These are phyloP conservation scores for Pugionium dolabratum DNA, from an alignment of 345 rosid species.

Conservation along the genomic window DNA sequence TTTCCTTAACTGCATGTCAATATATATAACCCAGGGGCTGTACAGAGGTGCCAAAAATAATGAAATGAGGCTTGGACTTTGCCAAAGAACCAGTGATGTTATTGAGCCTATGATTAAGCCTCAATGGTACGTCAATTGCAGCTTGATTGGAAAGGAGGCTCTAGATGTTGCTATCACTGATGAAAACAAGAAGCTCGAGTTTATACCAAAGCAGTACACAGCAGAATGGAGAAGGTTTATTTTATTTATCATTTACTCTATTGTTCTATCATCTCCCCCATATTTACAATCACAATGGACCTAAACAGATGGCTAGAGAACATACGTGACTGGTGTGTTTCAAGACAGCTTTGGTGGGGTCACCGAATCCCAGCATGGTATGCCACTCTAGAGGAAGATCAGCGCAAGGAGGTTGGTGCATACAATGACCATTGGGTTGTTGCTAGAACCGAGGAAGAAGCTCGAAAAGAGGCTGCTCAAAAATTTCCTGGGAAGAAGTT, in stretches of 20 bases:
- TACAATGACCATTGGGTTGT: conserved; percentile 89
- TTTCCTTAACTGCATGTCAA: background rate
- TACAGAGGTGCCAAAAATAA: conserved; percentile 77
- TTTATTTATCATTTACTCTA: conserved; percentile 24
- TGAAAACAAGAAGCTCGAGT: conserved; percentile 66
- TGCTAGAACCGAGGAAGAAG: conserved; percentile 73
- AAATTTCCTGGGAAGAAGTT: conserved; percentile 73
- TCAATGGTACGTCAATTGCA: conserved; percentile 85
- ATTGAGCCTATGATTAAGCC: conserved; percentile 93
- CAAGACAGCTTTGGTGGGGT: conserved; percentile 99
- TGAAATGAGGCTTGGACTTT: conserved; percentile 89
- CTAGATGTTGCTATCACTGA: conserved; percentile 67
- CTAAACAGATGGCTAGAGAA: conserved; percentile 90
- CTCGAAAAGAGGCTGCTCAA: conserved; percentile 54
- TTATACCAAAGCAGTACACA: conserved; percentile 81
- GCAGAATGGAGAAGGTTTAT: conserved; percentile 93
- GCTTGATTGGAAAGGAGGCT: conserved; percentile 70
- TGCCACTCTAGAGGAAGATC: conserved; percentile 74
- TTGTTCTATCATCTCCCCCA: conserved; percentile 16
- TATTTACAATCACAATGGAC: conserved; percentile 33
- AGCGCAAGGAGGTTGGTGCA: conserved; percentile 67
- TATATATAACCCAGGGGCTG: conserved; percentile 53
- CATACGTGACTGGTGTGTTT: conserved; percentile 94
- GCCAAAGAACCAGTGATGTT: conserved; percentile 82
- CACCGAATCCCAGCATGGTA: conserved; percentile 97